Evolutionary conservation across 805 yeast genomes (phyloP), one percentile per base, ranked within the genome.

Genomic region (Ogataea polymorpha): DNA sequence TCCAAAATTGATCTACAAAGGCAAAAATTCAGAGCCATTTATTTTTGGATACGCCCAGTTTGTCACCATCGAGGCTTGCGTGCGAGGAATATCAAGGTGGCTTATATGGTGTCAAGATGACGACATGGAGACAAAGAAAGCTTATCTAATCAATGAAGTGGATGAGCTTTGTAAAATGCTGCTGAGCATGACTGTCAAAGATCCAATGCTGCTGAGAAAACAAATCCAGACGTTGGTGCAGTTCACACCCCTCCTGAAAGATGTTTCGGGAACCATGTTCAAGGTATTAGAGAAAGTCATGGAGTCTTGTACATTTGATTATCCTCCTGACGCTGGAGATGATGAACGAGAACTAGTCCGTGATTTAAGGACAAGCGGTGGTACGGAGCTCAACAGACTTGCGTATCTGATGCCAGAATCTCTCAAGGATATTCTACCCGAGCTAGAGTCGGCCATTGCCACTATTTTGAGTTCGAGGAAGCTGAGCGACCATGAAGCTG

Each of bases 371-470:
- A 84, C 93, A 2, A 82, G 89, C 37, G 86, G 96, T 62, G 99
- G 97, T 30, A 88, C 96, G 0, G 99, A 93, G 62, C 71, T 93
- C 43, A 91, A 93, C 61, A 71, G 99, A 56, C 74, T 93, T 63
- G 99, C 97, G 1, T 84, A 90, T 61, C 73, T 95, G 60, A 90
- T 93, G 85, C 98, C 99, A 0, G 96, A 86, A 51, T 77, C 95
- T 0, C 70, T 93, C 50, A 85, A 82, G 61, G 79, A 77, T 48
- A 89, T 91, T 10, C 82, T 86, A 50, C 77, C 76, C 27, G 96
- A 91, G 53, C 66, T 93, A 40, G 97, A 95, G 59, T 71, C 70
- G 33, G 97, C 86, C 0, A 82, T 95, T 32, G 77, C 85, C 3
- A 75, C 74, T 32, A 79, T 93, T 24, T 64, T 90, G 48, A 72